These are phyloP conservation scores for Fallopia convolvulus DNA, from an alignment of 148 eudicot species.

Conservation along the genomic window DNA sequence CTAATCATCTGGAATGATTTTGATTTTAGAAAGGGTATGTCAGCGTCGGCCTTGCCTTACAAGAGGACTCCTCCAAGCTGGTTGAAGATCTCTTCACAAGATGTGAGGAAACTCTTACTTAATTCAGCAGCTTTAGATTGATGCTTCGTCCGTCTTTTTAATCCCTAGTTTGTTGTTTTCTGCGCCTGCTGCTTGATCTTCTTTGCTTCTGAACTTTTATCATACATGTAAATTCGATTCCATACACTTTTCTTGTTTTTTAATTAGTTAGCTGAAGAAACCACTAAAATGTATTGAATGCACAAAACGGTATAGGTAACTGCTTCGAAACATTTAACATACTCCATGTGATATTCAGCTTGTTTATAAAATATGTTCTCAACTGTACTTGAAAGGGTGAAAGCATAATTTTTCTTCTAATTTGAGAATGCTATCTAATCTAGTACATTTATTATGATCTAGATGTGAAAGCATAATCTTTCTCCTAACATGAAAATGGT, in stretches of 20 bases:
- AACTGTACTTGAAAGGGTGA: no score
- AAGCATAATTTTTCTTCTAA: no score
- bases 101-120: conserved; percentile 13
- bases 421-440: no score
- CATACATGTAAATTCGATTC: neutral
- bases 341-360: neutral
- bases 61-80: conserved; percentile 26
- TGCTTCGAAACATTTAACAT: neutral
- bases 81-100: conserved; percentile 32
- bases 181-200: neutral
- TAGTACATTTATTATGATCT: no score
- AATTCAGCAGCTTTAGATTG: neutral
- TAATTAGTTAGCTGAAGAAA: neutral
- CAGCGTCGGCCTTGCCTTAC: conserved; percentile 13
- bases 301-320: neutral
- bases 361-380: neutral
- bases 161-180: neutral
- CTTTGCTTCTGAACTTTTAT: neutral
- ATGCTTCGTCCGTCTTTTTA: neutral
- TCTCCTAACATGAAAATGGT: no score
- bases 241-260: neutral
- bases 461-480: no score
- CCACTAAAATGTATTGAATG: neutral
- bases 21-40: conserved; percentile 13
- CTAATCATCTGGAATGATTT: neutral